Conservation (phyloP, 1,139 yeast genomes). For the Candida tropicalis region DNA sequence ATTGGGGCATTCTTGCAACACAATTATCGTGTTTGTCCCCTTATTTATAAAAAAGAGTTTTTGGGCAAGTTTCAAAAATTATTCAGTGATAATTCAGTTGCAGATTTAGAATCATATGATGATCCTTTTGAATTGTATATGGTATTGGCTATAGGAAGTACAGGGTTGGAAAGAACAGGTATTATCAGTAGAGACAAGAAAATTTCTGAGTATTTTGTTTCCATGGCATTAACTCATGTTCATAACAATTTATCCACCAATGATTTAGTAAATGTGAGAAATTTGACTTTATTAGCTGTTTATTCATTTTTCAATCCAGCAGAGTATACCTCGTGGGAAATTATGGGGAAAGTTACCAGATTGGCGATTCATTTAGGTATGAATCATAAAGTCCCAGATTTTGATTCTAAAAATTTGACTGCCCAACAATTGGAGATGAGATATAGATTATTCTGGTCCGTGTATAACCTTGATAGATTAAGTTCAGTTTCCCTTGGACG, state of each 20-base stretch:
- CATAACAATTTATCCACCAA: conserved; percentile 35
- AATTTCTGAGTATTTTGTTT: conserved; percentile 23
- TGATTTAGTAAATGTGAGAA: conserved; percentile 36
- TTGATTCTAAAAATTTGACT: conserved; percentile 24
- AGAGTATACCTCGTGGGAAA: conserved; percentile 50
- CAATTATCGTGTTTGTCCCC: conserved; percentile 46
- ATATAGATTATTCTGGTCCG: conserved; percentile 52
- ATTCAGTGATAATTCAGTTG: conserved; percentile 10
- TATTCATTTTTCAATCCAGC: conserved; percentile 48
- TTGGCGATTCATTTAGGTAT: conserved; percentile 44
- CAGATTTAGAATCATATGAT: conserved; percentile 20
- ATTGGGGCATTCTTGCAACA: conserved; percentile 43
- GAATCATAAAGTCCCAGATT: conserved; percentile 34
- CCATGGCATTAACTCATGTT: conserved; percentile 24
- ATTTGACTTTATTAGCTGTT: conserved; percentile 43
- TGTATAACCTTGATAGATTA: conserved; percentile 49
- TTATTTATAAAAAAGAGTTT: conserved; percentile 40
- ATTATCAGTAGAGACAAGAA: conserved; percentile 29
- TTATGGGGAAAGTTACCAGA: conserved; percentile 48
- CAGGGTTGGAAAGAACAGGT: conserved; percentile 41
- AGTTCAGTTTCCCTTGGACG: conserved; percentile 48
- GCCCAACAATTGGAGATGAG: conserved; percentile 39
- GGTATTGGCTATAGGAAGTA: conserved; percentile 53
- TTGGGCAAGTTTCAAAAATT: conserved; percentile 25
- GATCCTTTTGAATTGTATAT: conserved; percentile 44